Evolutionary conservation across 23 red algal species (phyloP).

Genomic region (Cyanidioschyzon merolae): DNA sequence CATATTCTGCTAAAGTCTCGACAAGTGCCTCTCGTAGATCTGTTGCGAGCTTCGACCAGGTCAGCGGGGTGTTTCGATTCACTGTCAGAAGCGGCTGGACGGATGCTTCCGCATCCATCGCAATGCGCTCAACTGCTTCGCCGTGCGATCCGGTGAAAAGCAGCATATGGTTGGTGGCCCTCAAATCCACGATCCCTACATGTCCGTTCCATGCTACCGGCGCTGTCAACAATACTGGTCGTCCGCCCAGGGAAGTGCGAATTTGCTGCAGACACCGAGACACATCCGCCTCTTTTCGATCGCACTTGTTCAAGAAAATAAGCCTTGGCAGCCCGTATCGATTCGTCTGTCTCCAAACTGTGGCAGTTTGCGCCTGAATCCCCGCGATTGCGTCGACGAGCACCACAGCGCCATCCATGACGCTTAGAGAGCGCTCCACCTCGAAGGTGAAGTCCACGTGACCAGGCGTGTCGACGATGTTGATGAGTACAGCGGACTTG

Average conservation of each 20-base stretch:
- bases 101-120: neutral
- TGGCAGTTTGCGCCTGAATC: constrained; percentile 87
- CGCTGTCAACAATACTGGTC: neutral
- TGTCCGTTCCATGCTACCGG: neutral
- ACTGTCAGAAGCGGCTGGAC: neutral
- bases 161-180: neutral
- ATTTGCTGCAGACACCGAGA: neutral
- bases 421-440: constrained; percentile 74
- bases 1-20: constrained; percentile 63
- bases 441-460: constrained; percentile 98
- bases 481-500: constrained; percentile 18
- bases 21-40: constrained; percentile 32
- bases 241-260: neutral
- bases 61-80: neutral
- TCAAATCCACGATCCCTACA: neutral
- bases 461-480: constrained; percentile 88
- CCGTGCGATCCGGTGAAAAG: neutral
- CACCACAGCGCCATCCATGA: constrained; percentile 74
- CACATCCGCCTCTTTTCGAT: constrained; percentile 53
- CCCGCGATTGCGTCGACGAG: constrained; percentile 82
- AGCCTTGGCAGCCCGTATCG: constrained; percentile 49
- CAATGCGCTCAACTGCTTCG: neutral
- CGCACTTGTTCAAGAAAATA: constrained; percentile 94
- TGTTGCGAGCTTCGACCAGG: neutral
- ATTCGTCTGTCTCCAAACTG: constrained; percentile 86